A percentile compares a stretch with the other conserved stretches of the same genome.
Evolutionary conservation across 1,139 yeast species (phyloP).

Genomic region (Pichia sp.): DNA sequence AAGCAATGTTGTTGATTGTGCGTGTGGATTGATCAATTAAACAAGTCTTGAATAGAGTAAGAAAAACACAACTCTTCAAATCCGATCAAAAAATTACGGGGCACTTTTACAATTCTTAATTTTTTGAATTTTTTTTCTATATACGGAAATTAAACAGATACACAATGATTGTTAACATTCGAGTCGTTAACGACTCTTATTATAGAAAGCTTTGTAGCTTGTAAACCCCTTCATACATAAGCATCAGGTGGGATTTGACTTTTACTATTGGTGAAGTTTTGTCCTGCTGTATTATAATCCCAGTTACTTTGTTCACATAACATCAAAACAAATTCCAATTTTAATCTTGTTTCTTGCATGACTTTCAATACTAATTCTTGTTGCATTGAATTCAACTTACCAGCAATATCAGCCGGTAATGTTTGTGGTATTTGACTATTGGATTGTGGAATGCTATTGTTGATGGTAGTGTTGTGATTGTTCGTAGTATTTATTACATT

Average conservation of each 20-base stretch:
- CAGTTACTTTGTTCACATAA: slow-evolving; percentile 87
- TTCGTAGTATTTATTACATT: no score
- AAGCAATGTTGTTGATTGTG: slow-evolving; percentile 10
- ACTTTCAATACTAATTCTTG: slow-evolving; percentile 65
- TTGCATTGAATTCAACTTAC: slow-evolving; percentile 53
- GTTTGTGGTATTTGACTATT: slow-evolving; percentile 16
- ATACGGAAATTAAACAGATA: neutral
- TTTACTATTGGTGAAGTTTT: slow-evolving; percentile 67
- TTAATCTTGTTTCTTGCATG: slow-evolving; percentile 72
- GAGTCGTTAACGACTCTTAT: neutral
- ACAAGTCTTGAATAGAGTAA: no score
- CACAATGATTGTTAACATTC: no score
- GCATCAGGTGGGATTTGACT: slow-evolving; percentile 60
- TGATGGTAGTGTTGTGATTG: no score
- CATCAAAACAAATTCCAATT: slow-evolving; percentile 76
- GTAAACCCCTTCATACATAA: slow-evolving; percentile 23
- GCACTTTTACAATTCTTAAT: neutral
- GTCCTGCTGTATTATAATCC: slow-evolving; percentile 70
- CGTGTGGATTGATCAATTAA: no score
- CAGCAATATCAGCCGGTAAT: slow-evolving; percentile 52
- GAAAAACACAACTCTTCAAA: no score
- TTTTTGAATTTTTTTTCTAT: neutral
- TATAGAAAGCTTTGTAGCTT: neutral
- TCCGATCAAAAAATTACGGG: neutral
- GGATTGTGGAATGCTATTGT: neutral